These are phyloP conservation scores for Artemisia tridentata DNA, from an alignment of 129 eudicot genomes.

Conservation along the genomic window DNA sequence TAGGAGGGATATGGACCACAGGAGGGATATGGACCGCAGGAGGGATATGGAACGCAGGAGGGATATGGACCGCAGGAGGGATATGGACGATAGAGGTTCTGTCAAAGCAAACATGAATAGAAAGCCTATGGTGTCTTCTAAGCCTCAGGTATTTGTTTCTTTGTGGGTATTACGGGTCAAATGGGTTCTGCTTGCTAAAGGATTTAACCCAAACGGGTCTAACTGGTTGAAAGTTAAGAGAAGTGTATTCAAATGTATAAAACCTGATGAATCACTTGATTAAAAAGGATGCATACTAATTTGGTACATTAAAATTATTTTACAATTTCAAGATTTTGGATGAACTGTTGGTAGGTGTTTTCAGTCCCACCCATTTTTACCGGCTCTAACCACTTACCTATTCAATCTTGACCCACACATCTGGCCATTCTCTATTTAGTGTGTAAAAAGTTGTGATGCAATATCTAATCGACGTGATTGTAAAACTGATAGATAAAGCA, in stretches of 20 bases:
- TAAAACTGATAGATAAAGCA: slow-evolving; percentile 50
- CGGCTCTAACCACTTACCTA: no score
- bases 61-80: neutral
- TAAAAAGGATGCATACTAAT: no score
- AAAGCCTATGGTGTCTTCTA: slow-evolving; percentile 47
- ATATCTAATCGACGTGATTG: slow-evolving; percentile 15
- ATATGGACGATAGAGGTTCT: slow-evolving; percentile 20
- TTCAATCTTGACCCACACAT: no score
- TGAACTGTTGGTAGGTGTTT: no score
- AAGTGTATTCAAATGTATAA: no score
- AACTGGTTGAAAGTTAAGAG: no score
- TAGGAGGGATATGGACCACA: slow-evolving; percentile 20
- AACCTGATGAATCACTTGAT: no score
- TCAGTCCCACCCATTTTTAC: no score
- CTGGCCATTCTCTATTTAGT: neutral
- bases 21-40: slow-evolving; percentile 22
- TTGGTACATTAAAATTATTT: no score
- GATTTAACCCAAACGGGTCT: no score
- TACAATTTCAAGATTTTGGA: no score
- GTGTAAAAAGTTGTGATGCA: slow-evolving; percentile 2
- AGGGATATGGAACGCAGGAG: slow-evolving; percentile 22
- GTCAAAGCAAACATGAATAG: slow-evolving; percentile 36
- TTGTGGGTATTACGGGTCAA: neutral
- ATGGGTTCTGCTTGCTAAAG: no score
- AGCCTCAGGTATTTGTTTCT: slow-evolving; percentile 50